Conservation (phyloP, 1,139 yeast genomes). For the Sugiyamaella neomexicana region DNA sequence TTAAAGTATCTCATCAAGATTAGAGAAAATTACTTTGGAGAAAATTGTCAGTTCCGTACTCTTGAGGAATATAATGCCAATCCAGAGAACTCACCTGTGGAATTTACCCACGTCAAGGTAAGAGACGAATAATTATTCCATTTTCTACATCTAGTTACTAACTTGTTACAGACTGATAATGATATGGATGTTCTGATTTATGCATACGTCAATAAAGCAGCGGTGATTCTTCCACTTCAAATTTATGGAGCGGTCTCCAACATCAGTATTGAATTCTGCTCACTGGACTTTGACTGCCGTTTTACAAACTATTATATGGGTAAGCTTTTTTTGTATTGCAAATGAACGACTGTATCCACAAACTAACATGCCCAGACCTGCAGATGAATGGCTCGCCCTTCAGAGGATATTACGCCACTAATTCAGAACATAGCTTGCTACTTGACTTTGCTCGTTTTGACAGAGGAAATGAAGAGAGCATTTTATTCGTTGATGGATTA, state of each 20-base stretch:
- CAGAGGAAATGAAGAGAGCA: constrained; percentile 1
- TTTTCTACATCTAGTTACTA: constrained; percentile 5
- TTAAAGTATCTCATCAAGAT: constrained; percentile 74
- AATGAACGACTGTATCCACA: no score
- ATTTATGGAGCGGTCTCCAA: constrained; percentile 67
- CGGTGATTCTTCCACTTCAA: constrained; percentile 68
- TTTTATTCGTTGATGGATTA: constrained; percentile 59
- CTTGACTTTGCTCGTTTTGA: constrained; percentile 25
- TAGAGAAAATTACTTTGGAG: constrained; percentile 89
- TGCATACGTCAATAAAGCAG: constrained; percentile 68
- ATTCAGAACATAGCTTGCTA: constrained; percentile 28
- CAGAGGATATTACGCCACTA: constrained; percentile 32
- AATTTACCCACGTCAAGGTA: constrained; percentile 25
- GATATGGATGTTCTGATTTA: constrained; percentile 76
- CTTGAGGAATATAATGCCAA: constrained; percentile 69
- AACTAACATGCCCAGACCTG: constrained; percentile 31
- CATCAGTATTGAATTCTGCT: constrained; percentile 62
- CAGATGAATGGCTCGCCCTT: constrained; percentile 44
- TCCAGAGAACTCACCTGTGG: constrained; percentile 17
- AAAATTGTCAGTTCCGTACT: constrained; percentile 76
- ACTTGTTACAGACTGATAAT: constrained; percentile 54
- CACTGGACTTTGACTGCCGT: constrained; percentile 72
- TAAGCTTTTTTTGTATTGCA: constrained; percentile 44
- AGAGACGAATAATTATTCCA: constrained; percentile 13
- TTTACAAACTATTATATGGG: constrained; percentile 95